Evolutionary conservation across 768 basidiomycete genomes (phyloP), one percentile per base, ranked within the genome.

Genomic region (Mrakia gelida): DNA sequence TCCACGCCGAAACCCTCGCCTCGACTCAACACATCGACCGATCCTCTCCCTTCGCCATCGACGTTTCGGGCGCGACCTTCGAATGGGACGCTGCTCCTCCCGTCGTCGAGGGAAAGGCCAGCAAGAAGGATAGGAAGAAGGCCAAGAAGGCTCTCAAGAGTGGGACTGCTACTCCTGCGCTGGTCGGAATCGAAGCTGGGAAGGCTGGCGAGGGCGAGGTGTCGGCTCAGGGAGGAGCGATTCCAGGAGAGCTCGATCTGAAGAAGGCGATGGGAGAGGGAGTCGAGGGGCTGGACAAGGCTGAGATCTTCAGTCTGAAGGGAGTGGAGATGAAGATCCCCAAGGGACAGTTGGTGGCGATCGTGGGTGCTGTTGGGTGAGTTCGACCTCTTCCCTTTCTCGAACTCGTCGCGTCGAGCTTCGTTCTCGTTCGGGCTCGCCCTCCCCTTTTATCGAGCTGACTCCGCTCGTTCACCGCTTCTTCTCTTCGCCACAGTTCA

Each of bases 301-400:
- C 71, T 52, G 79, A 82, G 61, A 88, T 88, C 1, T 95, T 94
- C 86, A 88, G 88, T 81, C 82, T 97, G 72, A 85, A 85, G 15
- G 86, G 91, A 78, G 84, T 96, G 79, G 87, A 88, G 78, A 81
- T 98, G 79, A 84, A 85, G 21, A 89, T 97, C 71, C 91, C 92
- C 1, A 86, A 89, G 0, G 94, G 94, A 0, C 87, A 92, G 81
- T 87, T 96, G 13, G 89, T 91, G 10, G 95, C 94, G 0, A 89
- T 98, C 61, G 93, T 95, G 41, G 94, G 92, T 3, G 87, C 91
- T 3, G 92, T 94, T 15, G 91, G 91, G 21, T 88, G 88, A 30
- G 75, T 63, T 32, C 52, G 23, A n/a, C 6, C 23, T 30, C 70
- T 9, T n/a, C 49, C 18, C 28, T n/a, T 4, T 23, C 32, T 16